These are phyloP conservation scores for Pseudogymnoascus sp. DNA, from an alignment of 2,329 filamentous ascomycete species.

Conservation along the genomic window DNA sequence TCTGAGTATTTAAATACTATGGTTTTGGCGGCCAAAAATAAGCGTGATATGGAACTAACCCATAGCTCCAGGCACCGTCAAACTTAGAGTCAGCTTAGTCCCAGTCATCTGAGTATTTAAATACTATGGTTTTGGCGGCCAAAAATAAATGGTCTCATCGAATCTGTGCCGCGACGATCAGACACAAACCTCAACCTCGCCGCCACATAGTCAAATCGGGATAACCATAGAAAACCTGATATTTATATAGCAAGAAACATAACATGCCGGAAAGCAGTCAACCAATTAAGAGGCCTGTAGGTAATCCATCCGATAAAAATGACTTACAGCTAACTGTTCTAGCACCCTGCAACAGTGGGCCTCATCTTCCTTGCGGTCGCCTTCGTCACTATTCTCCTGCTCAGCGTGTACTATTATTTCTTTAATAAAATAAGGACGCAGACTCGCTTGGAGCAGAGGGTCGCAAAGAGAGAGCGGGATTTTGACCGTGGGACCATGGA, in stretches of 20 bases:
- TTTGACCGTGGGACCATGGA: background rate
- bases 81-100: background rate
- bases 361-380: background rate
- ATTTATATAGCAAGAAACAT: background rate
- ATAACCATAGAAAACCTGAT: background rate
- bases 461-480: background rate
- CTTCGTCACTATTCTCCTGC: background rate
- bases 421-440: background rate
- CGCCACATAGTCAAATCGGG: background rate
- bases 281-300: background rate
- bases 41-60: slow-evolving; percentile 1
- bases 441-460: background rate
- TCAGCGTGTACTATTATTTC: background rate
- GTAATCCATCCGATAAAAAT: background rate
- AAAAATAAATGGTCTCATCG: background rate
- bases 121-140: too few relatives aligned
- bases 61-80: background rate
- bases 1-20: background rate
- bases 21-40: too few relatives aligned
- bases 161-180: background rate
- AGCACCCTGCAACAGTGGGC: background rate
- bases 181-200: background rate
- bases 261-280: background rate
- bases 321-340: background rate
- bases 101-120: background rate